These are phyloP conservation scores for Lichtheimia hyalospora DNA, from an alignment of 371 early-diverging fungal genomes.

Conservation along the genomic window DNA sequence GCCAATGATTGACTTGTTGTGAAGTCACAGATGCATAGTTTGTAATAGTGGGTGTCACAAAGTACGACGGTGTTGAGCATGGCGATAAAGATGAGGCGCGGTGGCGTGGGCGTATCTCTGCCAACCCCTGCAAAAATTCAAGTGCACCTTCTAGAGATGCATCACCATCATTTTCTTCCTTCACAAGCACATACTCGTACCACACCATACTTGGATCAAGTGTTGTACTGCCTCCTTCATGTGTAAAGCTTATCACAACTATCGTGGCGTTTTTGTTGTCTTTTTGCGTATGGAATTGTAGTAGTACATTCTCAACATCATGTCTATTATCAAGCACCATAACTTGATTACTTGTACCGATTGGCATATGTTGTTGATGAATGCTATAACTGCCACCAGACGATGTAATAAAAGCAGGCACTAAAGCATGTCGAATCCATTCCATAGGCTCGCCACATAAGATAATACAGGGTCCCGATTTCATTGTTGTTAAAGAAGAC, in stretches of 20 bases:
- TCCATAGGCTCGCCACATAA: not conserved
- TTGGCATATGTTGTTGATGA: not conserved
- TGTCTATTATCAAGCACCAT: not conserved
- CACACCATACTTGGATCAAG: conserved; percentile 2
- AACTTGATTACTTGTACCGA: not conserved
- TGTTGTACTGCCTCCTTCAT: conserved; percentile 1
- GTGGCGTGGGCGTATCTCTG: conserved; percentile 5
- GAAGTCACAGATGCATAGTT: conserved; percentile 23
- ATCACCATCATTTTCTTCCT: not conserved
- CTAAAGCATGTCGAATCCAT: not conserved
- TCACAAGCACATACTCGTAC: conserved; percentile 10
- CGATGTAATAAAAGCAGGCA: not conserved
- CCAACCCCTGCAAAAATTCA: conserved; percentile 2
- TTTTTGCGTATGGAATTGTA: no score
- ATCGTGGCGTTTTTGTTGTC: not conserved
- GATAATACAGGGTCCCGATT: not conserved
- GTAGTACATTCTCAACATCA: not conserved
- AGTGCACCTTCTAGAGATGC: not conserved
- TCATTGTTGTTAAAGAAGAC: not conserved
- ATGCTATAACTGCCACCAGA: not conserved
- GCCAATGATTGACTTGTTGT: conserved; percentile 45
- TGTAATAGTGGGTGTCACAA: conserved; percentile 54
- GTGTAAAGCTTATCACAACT: not conserved
- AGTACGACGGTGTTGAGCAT: conserved; percentile 27
- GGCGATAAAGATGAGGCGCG: not conserved